Base-by-base conservation (phyloP, 495 filamentous ascomycete species). In the Lasiosphaeris hirsuta region DNA sequence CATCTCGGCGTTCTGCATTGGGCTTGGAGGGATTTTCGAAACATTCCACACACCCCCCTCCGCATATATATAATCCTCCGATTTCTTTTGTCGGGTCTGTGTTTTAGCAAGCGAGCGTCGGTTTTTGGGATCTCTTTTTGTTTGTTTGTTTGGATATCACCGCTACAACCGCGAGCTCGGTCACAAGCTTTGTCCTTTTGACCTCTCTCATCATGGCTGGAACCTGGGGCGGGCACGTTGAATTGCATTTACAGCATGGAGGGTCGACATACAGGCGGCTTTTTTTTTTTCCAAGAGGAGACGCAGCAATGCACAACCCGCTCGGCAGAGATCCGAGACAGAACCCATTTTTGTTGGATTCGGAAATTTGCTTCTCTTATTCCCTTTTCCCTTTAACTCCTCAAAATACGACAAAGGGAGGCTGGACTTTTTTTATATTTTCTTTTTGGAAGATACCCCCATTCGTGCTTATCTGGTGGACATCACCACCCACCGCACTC, bases 291-390 rank as follows among this genome's bases (percentile, higher is more conserved):
- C 54, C 64, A 74, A 71, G 69, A 77, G 65, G 71, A 76, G 61
- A 76, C 66, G 76, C 76, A 79, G 76, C 76, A 75, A 79, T 79
- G 76, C 76, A 78, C 69, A 69, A 69, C 67, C 56, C 68, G 64
- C 70, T 73, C 69, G 69, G 73, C 66, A 65, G 14, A 74, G 65
- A 67, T 46, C 69, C 74, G 69, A 68, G 74, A 76, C 69, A 69
- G 72, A 69, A 68, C 57, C 56, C 46, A 57, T 63, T 53, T 53
- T 62, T 30, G 23, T 30, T 30, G 23, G 23, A 30, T 63, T 63
- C 23, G 61, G 58, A 62, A 64, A 48, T 47, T 43, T 57, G 48
- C 50, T 59, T 57, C 42, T 51, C 40, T 43, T 53, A 61, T 57
- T 52, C 15, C 35, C 14, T 33, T 17, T 46, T 45, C 35, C 35